Evolutionary conservation across 352 stramenopile genomes (phyloP), one percentile per base, ranked within the genome.

Genomic region (Phytopythium oedochilum): DNA sequence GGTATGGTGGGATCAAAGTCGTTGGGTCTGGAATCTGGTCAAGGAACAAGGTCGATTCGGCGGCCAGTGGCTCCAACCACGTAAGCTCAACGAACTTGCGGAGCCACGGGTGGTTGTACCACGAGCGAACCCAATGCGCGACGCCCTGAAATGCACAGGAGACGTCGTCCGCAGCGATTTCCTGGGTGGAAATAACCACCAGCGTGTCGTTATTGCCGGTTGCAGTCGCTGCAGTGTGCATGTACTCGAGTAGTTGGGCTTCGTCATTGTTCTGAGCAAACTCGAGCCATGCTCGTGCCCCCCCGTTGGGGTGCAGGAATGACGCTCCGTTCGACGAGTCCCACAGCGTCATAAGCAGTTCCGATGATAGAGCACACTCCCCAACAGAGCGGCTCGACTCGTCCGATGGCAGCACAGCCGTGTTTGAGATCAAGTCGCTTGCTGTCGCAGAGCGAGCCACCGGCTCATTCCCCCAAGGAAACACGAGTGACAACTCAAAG

Each of bases 61-160:
- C 23, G 1, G 59, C 42, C 0, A 58, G 25, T 2, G 50, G 14
- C 28, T 68, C 45, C 11, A 75, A 44, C 78, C 76, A 89, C 22
- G 82, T 59, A 28, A 70, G 63, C 53, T 89, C 76, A 9, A 85
- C 63, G 40, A 85, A 77, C 49, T 76, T 60, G 11, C 60, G 58
- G 51, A 77, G 64, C 26, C 50, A 61, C 8, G 78, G 78, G 22
- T 87, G 75, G 18, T 61, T 69, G 11, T 73, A 61, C 70, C 75
- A 86, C 7, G 78, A 87, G 14, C 63, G 32, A 4, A 89, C 14
- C 78, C 78, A 89, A 46, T 86, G 68, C 0, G 59, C 63, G 8
- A 78, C 59, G 5, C 70, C 49, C 28, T 85, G 61, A 17, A 81
- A 51, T 0, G 65, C 60, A 36, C 78, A 89, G 7, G 57, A 72